phyloP scores from a whole-genome alignment of 305 asterid species.

The Fraxinus albicans region DNA sequence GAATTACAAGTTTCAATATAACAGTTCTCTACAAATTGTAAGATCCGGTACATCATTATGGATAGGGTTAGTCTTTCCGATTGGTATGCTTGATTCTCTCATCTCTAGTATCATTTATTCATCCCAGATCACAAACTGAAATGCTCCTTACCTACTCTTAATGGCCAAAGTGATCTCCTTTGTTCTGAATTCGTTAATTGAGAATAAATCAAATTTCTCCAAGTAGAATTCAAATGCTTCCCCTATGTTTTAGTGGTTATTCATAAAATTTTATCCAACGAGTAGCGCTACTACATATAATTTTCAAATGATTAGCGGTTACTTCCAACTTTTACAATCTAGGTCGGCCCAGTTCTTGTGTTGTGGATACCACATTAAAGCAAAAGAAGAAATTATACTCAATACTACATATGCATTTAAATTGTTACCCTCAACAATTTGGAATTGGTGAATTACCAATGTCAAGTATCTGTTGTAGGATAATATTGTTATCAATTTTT shows the following conservation, averaged over 20 bases:
- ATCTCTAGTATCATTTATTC: neutral
- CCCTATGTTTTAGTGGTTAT: neutral
- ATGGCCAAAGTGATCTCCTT: neutral
- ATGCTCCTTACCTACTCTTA: neutral
- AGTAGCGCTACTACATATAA: neutral
- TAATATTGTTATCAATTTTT: neutral
- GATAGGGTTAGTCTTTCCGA: neutral
- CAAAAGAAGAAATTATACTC: neutral
- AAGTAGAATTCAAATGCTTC: neutral
- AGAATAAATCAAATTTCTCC: neutral
- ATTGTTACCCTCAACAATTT: neutral
- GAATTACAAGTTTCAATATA: neutral
- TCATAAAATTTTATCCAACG: neutral
- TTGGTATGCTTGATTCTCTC: neutral
- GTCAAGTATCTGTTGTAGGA: slow-evolving; percentile 10
- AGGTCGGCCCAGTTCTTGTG: neutral
- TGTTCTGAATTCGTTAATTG: neutral
- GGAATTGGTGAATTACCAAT: slow-evolving; percentile 14
- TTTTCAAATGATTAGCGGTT: neutral
- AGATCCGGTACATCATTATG: neutral
- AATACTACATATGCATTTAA: neutral
- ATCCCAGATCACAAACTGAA: neutral
- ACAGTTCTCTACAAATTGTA: neutral
- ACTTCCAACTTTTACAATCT: neutral
- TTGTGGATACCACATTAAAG: neutral